Conservation (phyloP, 169 alveolate genomes). For the Eimeria praecox region DNA sequence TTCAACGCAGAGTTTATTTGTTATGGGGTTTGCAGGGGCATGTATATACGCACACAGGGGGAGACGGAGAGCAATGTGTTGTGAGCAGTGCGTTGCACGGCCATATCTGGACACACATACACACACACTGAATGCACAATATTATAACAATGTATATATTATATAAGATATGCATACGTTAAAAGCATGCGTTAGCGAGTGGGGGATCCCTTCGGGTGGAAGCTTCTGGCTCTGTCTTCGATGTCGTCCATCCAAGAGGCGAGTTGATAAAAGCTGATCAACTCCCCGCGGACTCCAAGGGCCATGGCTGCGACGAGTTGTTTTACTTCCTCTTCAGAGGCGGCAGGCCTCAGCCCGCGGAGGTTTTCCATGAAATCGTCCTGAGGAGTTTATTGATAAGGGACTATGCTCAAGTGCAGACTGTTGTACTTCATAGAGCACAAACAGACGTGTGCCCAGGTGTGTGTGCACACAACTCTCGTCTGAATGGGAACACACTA, state of each 20-base stretch:
- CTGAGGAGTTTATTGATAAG: neutral
- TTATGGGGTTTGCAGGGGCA: neutral
- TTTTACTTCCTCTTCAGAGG: conserved; percentile 51
- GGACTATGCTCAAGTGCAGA: neutral
- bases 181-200: neutral
- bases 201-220: conserved; percentile 54
- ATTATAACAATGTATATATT: neutral
- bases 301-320: conserved; percentile 72
- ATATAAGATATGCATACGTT: too few species aligned
- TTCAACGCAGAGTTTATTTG: neutral
- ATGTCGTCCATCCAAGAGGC: conserved; percentile 60
- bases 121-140: neutral
- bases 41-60: neutral
- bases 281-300: conserved; percentile 76
- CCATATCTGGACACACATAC: neutral
- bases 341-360: conserved; percentile 59
- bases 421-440: neutral
- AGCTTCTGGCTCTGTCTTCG: conserved; percentile 66
- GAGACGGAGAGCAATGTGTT: neutral
- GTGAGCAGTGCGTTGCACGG: neutral
- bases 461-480: neutral
- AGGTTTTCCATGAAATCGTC: conserved; percentile 67
- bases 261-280: conserved; percentile 45
- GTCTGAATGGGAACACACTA: neutral
- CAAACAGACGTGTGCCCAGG: neutral